Conservation (phyloP, 176 grass and related monocot genomes). For the Musa beccarii region DNA sequence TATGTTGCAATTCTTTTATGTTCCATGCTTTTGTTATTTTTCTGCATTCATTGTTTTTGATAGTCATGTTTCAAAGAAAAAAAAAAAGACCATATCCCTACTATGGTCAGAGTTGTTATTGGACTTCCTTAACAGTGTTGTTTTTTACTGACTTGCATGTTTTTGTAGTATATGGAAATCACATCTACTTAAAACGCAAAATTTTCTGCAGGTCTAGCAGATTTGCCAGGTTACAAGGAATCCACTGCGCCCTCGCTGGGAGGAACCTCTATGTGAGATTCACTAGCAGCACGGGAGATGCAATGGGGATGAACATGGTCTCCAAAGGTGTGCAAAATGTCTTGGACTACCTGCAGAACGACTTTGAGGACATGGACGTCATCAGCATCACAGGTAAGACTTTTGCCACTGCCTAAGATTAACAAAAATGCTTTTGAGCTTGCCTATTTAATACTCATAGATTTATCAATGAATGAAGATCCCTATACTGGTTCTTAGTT, state of each 20-base stretch:
- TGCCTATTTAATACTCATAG: background rate
- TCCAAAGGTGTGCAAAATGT: constrained; percentile 82
- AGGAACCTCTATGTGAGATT: constrained; percentile 81
- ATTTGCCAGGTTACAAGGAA: constrained; percentile 60
- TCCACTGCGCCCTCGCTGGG: constrained; percentile 56
- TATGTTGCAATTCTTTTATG: too few species aligned
- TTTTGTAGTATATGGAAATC: background rate
- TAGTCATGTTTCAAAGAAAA: too few species aligned
- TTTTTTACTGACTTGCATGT: background rate
- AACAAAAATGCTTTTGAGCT: background rate
- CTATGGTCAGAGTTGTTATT: too few species aligned
- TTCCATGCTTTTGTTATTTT: too few species aligned
- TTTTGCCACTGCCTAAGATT: background rate
- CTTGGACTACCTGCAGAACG: constrained; percentile 46
- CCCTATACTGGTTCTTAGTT: too few species aligned
- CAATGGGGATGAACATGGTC: constrained; percentile 93
- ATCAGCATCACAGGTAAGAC: constrained; percentile 68
- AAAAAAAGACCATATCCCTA: too few species aligned
- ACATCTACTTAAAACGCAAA: background rate
- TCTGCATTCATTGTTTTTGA: too few species aligned
- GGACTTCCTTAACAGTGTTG: background rate
- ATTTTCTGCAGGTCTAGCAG: constrained; percentile 55
- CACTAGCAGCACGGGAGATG: constrained; percentile 67
- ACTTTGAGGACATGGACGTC: constrained; percentile 67
- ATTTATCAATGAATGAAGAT: background rate